A percentile compares a stretch with the other conserved stretches of the same genome.
Conservation (phyloP, 768 basidiomycete genomes). For the Panaeolus cyanescens region DNA sequence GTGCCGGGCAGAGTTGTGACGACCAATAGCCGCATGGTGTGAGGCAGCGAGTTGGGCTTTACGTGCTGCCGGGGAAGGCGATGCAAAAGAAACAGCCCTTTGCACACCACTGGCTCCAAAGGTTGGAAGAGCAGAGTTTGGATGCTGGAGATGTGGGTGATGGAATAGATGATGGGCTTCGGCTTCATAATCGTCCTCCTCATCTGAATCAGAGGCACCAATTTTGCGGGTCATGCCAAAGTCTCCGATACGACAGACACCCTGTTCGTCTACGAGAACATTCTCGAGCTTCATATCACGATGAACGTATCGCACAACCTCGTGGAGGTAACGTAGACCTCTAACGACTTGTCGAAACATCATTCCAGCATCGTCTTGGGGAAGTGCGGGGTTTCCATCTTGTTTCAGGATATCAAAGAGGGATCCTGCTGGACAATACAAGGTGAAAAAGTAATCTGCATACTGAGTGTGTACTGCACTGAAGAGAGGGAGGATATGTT, state of each 20-base stretch:
- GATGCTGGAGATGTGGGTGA: constrained; percentile 1
- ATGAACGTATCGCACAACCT: constrained; percentile 77
- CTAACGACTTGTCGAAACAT: constrained; percentile 87
- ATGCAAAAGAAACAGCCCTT: constrained; percentile 41
- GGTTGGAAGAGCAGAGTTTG: background rate
- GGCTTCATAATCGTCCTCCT: constrained; percentile 36
- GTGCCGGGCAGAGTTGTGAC: constrained; percentile 50
- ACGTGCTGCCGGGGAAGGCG: constrained; percentile 26
- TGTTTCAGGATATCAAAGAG: constrained; percentile 82
- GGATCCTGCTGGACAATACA: constrained; percentile 83
- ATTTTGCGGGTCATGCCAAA: constrained; percentile 81
- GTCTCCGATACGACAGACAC: constrained; percentile 83
- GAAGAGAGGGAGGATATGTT: constrained; percentile 87
- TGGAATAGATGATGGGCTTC: constrained; percentile 24
- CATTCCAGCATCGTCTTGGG: constrained; percentile 79
- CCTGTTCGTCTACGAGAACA: constrained; percentile 87
- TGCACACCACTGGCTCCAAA: constrained; percentile 26
- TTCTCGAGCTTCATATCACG: constrained; percentile 98
- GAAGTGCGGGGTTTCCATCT: constrained; percentile 66
- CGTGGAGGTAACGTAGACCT: constrained; percentile 82
- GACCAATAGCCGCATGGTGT: constrained; percentile 35
- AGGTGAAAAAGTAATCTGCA: constrained; percentile 81
- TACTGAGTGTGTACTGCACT: constrained; percentile 55
- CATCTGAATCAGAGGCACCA: constrained; percentile 41
- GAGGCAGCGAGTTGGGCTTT: constrained; percentile 21